Base-by-base conservation (phyloP, 768 basidiomycete species). In the Xanthoconium stramineum region DNA sequence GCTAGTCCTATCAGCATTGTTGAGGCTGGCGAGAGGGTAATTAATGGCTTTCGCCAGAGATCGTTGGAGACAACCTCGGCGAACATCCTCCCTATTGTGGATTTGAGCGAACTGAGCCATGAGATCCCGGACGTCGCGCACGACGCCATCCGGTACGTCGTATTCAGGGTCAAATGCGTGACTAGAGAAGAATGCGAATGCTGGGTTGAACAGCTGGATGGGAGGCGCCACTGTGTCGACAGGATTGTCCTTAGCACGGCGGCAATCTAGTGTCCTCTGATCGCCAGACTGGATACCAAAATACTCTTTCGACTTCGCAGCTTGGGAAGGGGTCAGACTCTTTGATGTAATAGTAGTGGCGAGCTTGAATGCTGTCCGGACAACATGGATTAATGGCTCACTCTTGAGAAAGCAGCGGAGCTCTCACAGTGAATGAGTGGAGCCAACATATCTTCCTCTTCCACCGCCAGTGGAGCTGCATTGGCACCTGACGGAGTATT, bases 151-250 rank as follows among this genome's bases (percentile, higher is more conserved):
- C 1, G 61, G 57, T 33, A 58, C 57, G 2, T 50, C 5, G 14
- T 64, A 56, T 3, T 24, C 3, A 1, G 59, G 58, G 19, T 60
- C 37, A 35, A 54, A 64, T 19, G 58, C 67, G n/a, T 58, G 65
- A 45, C 52, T 62, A 5, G 49, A 50, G 53, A 74, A 72, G 24
- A 42, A 42, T 19, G 64, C 60, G 33, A 74, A 73, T 29, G 61
- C 62, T 9, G 66, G 63, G 40, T 70, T 56, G 47, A 66, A 61
- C 10, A 61, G 12, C 32, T 58, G 61, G 28, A 62, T 55, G 1
- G 60, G 53, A 32, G 61, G 53, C 14, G 28, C 37, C 19, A 47
- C 30, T 0, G 63, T 61, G 29, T 52, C 17, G 9, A 20, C 33
- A 0, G 29, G 32, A 0, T 43, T 19, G 15, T 2, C n/a, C 15